Conservation (phyloP, 169 alveolate species). For the Plasmodium ovale region DNA sequence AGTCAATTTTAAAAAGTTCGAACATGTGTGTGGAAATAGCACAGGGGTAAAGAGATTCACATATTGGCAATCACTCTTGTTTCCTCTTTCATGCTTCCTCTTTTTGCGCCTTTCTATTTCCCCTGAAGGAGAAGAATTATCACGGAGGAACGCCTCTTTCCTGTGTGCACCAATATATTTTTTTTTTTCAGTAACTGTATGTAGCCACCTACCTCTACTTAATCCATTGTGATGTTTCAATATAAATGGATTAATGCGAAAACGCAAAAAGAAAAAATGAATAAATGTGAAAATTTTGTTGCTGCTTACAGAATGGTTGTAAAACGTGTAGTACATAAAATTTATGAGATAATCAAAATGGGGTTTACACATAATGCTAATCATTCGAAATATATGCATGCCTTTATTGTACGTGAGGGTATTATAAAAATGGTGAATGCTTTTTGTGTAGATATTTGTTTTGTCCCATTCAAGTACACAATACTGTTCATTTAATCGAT, state of each 20-base stretch:
- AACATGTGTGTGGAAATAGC: neutral
- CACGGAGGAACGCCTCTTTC: no score
- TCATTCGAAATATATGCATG: slow-evolving; percentile 40
- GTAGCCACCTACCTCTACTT: neutral
- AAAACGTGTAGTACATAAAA: slow-evolving; percentile 31
- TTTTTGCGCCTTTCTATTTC: neutral
- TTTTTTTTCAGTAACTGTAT: neutral
- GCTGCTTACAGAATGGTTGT: slow-evolving; percentile 10
- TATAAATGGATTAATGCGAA: slow-evolving; percentile 35
- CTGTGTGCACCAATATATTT: no score
- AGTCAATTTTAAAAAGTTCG: slow-evolving; percentile 7
- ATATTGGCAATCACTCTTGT: neutral
- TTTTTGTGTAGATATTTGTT: neutral
- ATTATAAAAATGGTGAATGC: slow-evolving; percentile 53
- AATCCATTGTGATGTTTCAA: no score
- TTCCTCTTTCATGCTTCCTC: neutral
- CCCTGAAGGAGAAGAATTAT: no score
- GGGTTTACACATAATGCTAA: slow-evolving; percentile 16
- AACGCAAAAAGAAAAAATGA: slow-evolving; percentile 33
- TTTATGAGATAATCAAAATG: slow-evolving; percentile 16
- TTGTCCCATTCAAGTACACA: neutral
- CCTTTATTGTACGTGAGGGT: slow-evolving; percentile 57
- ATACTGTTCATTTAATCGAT: no score
- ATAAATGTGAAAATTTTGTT: slow-evolving; percentile 34
- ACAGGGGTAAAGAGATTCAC: neutral